Conservation (phyloP, 768 basidiomycete genomes). For the Hortiboletus campestris region DNA sequence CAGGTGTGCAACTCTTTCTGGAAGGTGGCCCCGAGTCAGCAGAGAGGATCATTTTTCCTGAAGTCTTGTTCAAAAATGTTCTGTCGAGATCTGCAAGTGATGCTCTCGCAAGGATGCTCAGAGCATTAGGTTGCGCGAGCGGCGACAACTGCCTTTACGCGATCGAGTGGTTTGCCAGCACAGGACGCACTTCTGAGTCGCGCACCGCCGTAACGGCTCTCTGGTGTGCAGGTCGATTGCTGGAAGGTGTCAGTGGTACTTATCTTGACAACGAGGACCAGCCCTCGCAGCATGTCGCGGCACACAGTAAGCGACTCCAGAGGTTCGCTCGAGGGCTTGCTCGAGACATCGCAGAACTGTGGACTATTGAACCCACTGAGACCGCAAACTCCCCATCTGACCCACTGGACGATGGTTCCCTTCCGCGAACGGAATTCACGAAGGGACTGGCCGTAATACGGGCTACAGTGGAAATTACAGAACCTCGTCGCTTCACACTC, state of each 20-base stretch:
- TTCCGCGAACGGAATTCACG: slow-evolving; percentile 54
- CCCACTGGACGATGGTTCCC: slow-evolving; percentile 31
- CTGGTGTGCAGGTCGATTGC: slow-evolving; percentile 77
- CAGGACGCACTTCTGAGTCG: slow-evolving; percentile 45
- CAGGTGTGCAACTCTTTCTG: slow-evolving; percentile 55
- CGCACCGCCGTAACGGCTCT: slow-evolving; percentile 63
- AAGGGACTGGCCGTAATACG: slow-evolving; percentile 65
- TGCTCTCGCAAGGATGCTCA: slow-evolving; percentile 70
- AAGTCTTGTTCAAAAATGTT: slow-evolving; percentile 54
- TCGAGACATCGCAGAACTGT: slow-evolving; percentile 65
- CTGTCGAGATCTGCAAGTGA: slow-evolving; percentile 49
- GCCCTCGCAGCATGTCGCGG: background rate
- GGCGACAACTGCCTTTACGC: slow-evolving; percentile 71
- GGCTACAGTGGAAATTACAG: slow-evolving; percentile 53
- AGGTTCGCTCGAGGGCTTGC: slow-evolving; percentile 64
- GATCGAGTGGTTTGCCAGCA: slow-evolving; percentile 77
- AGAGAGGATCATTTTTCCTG: slow-evolving; percentile 51
- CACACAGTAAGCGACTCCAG: slow-evolving; percentile 49
- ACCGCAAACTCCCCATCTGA: slow-evolving; percentile 17
- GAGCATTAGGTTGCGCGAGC: slow-evolving; percentile 63
- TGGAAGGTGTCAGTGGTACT: slow-evolving; percentile 67
- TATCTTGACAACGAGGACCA: slow-evolving; percentile 36
- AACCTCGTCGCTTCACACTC: slow-evolving; percentile 26
- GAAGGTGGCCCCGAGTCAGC: slow-evolving; percentile 44
- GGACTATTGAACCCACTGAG: slow-evolving; percentile 51